Percentiles rank a stretch among this genome's conserved stretches.
Evolutionary conservation across 768 basidiomycete species (phyloP).

Genomic region (Holtermannia corniformis): DNA sequence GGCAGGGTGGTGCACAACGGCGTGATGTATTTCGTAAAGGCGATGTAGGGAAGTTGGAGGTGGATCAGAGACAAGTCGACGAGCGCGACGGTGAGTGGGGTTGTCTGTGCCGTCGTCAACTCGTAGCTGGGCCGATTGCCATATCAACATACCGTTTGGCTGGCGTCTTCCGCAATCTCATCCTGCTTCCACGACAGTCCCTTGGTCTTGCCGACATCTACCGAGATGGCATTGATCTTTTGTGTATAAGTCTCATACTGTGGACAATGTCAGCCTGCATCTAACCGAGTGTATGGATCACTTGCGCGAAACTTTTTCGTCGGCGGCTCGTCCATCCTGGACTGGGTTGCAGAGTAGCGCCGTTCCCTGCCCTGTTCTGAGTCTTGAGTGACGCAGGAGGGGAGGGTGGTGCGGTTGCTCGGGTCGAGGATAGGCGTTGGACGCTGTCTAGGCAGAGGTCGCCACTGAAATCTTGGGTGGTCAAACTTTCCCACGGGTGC

Average conservation of each 20-base stretch:
- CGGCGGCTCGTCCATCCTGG: constrained; percentile 27
- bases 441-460: too few relatives aligned
- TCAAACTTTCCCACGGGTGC: too few relatives aligned
- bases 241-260: constrained; percentile 36
- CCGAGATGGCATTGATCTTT: constrained; percentile 32
- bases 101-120: constrained; percentile 17
- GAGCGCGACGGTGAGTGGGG: constrained; percentile 36
- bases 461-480: too few relatives aligned
- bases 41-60: constrained; percentile 35
- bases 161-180: constrained; percentile 23
- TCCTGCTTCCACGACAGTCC: constrained; percentile 30
- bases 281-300: not conserved
- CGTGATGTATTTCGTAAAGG: constrained; percentile 22
- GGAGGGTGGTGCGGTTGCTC: too few relatives aligned
- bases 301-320: constrained; percentile 33
- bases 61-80: constrained; percentile 38
- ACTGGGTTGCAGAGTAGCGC: too few relatives aligned
- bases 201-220: constrained; percentile 30
- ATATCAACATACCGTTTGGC: constrained; percentile 22
- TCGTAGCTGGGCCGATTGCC: not conserved
- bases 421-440: too few relatives aligned
- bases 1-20: constrained; percentile 37
- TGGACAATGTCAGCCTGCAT: not conserved
- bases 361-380: too few relatives aligned
- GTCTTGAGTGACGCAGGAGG: too few relatives aligned